These are phyloP conservation scores for Carex littledalei DNA, from an alignment of 176 grass and related monocot species.

Conservation along the genomic window DNA sequence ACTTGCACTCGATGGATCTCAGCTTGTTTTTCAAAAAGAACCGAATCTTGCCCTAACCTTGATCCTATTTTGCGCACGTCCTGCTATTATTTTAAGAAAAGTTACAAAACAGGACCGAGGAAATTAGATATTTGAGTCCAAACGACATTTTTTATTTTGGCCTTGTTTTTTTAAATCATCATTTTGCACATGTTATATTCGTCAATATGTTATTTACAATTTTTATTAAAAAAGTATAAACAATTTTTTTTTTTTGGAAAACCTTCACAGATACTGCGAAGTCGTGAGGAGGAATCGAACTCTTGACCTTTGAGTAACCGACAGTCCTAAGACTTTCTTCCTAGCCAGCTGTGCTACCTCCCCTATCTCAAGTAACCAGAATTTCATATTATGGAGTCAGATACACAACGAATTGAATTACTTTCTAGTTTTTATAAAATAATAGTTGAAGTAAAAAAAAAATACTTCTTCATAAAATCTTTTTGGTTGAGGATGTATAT, in stretches of 20 bases:
- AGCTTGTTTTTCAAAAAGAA: background rate
- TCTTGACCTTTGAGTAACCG: no score
- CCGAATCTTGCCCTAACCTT: constrained; percentile 3
- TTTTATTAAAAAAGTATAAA: background rate
- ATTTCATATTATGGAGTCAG: background rate
- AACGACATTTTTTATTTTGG: background rate
- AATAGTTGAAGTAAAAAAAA: background rate
- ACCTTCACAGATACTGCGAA: no score
- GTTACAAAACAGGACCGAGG: background rate
- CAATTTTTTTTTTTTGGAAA: no score
- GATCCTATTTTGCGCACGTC: background rate
- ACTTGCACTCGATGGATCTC: background rate
- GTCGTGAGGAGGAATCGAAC: no score
- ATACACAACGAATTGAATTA: background rate
- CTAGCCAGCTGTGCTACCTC: no score
- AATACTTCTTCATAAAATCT: background rate
- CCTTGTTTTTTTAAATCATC: background rate
- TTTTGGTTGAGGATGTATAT: background rate
- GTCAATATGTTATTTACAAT: background rate
- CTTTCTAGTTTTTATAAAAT: background rate
- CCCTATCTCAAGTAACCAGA: background rate
- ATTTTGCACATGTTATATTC: background rate
- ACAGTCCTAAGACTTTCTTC: no score
- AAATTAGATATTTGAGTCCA: background rate
- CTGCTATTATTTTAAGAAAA: background rate